These are phyloP conservation scores for Peterozyma xylosa DNA, from an alignment of 805 yeast genomes.

Conservation along the genomic window DNA sequence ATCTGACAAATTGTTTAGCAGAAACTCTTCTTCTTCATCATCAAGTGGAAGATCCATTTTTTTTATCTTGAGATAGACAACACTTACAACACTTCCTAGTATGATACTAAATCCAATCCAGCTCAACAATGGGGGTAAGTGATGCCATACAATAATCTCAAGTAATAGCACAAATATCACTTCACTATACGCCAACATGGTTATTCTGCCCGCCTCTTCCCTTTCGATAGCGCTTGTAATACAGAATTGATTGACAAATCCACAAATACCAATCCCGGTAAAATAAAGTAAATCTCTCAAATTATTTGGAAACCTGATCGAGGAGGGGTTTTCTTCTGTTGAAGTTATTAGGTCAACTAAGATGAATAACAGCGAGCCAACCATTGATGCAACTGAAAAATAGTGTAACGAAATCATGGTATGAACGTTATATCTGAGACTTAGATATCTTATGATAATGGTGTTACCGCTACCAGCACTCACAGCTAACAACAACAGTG, in stretches of 20 bases:
- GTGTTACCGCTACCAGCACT: conserved; percentile 34
- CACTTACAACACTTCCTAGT: conserved; percentile 23
- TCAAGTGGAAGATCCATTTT: not conserved
- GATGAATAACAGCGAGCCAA: conserved; percentile 18
- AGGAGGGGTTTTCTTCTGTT: not conserved
- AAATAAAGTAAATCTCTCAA: conserved; percentile 30
- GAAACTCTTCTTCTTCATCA: too few species aligned
- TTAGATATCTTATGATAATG: conserved; percentile 29
- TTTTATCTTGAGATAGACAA: conserved; percentile 5
- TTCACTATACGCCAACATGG: conserved; percentile 32
- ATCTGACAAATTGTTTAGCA: too few species aligned
- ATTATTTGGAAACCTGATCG: not conserved
- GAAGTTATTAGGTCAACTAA: conserved; percentile 3
- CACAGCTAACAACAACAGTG: conserved; percentile 29
- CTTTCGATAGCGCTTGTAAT: conserved; percentile 40
- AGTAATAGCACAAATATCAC: conserved; percentile 37
- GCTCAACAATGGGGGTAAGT: conserved; percentile 33
- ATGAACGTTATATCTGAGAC: too few species aligned
- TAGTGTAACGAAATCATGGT: conserved; percentile 27
- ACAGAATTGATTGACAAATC: conserved; percentile 38
- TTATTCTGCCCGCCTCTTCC: conserved; percentile 33
- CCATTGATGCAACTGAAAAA: conserved; percentile 27
- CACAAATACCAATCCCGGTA: conserved; percentile 29
- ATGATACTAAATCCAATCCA: conserved; percentile 31
- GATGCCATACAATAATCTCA: conserved; percentile 35